Base-by-base conservation (phyloP, 192 early-diverging fungal species). In the Coemansia sp. region DNA sequence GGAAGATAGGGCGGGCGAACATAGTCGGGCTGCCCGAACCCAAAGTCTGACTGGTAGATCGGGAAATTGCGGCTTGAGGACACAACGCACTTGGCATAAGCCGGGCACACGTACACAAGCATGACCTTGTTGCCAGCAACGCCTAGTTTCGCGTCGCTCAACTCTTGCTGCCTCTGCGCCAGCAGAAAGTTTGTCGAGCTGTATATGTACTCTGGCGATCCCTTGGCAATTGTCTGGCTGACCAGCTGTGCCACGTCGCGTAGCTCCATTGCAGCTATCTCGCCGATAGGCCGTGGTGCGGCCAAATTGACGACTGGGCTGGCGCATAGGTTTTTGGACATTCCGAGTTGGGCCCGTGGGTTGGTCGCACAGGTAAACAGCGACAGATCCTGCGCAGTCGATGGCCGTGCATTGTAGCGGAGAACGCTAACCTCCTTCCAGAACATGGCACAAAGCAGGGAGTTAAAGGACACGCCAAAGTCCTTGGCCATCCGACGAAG, bases 1-100 rank as follows among this genome's bases (percentile, higher is more conserved):
- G 76, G 76, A 22, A 80, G 46, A 35, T 63, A 80, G 11, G 76
- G 76, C 40, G 76, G 70, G 2, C 76, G 70, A 26, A 80, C 70
- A 41, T 73, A 72, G 21, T 48, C 67, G 14, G 76, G 76, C 24
- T 50, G 18, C 8, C 76, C 76, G 67, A 70, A 73, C 1, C 76
- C 76, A 60, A 67, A 80, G 61, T 80, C 70, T 3, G 58, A 56
- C 52, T 70, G 46, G 27, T 80, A 80, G 24, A 80, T 80, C 1
- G 70, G 76, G 37, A 80, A 80, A 8, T 56, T 73, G 44, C 70
- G 66, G 33, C 76, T 80, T 9, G 67, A 70, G 8, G 70, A 80
- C 7, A 73, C 56, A 0, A 64, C 66, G 58, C 70, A 80, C 58
- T 80, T 80, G n/a, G 57, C 67, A 0, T 62, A 19, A 6, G 18